These are phyloP conservation scores for Pythium coloratum DNA, from an alignment of 352 stramenopile species.

Conservation along the genomic window DNA sequence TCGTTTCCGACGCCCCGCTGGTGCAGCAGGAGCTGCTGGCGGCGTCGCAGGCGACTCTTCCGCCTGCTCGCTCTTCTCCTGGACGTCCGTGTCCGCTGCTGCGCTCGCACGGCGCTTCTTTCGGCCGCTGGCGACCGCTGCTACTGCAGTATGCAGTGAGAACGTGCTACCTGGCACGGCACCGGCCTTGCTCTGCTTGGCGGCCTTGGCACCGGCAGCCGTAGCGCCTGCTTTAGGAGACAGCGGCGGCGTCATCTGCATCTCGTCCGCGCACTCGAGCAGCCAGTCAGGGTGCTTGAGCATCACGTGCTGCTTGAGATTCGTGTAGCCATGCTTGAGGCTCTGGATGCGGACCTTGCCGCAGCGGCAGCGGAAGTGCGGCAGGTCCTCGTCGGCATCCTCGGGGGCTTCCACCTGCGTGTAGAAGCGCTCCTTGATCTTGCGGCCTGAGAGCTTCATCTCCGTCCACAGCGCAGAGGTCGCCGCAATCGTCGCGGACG, in stretches of 20 bases:
- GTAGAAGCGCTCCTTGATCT: conserved; percentile 33
- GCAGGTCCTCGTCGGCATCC: conserved; percentile 13
- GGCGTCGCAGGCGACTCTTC: not conserved
- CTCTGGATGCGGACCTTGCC: conserved; percentile 56
- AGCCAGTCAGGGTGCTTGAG: conserved; percentile 67
- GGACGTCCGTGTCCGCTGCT: not conserved
- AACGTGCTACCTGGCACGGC: not conserved
- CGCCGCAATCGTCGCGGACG: not conserved
- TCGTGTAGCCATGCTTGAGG: conserved; percentile 57
- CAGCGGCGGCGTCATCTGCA: conserved; percentile 23
- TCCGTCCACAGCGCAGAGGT: conserved; percentile 6
- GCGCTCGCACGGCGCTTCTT: conserved; percentile 24
- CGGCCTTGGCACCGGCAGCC: not conserved
- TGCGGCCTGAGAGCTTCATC: conserved; percentile 25
- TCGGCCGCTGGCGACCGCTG: not conserved
- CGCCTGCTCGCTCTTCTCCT: conserved; percentile 1
- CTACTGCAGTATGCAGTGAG: not conserved
- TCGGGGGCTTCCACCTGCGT: conserved; percentile 18
- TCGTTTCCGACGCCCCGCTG: not conserved
- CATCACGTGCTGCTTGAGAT: conserved; percentile 65
- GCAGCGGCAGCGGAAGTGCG: conserved; percentile 59
- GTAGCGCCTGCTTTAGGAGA: conserved; percentile 3
- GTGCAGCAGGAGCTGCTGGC: not conserved
- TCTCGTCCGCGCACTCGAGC: conserved; percentile 21
- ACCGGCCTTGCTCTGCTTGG: not conserved